Evolutionary conservation across 148 eudicot genomes (phyloP).

Genomic region (Salicornia ramosissima): DNA sequence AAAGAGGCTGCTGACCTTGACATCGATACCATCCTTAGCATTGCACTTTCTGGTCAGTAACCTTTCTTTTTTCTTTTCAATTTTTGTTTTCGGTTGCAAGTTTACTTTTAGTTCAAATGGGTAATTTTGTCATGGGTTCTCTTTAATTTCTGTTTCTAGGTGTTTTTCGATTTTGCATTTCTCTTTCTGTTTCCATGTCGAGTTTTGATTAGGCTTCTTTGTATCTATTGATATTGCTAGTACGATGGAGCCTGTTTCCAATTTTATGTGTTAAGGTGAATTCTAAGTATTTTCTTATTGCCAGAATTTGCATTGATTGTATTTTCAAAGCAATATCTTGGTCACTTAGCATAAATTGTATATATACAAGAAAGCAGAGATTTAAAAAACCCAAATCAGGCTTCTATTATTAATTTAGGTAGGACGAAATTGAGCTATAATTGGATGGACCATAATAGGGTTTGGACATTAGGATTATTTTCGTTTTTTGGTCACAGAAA

Average conservation of each 20-base stretch:
- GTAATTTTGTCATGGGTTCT: constrained; percentile 7
- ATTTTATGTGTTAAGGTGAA: neutral
- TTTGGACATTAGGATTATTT: neutral
- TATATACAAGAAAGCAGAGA: neutral
- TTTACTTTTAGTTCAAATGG: constrained; percentile 3
- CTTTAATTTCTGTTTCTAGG: neutral
- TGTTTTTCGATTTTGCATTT: neutral
- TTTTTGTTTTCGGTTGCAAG: neutral
- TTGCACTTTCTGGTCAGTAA: constrained; percentile 53
- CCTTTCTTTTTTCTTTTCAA: neutral
- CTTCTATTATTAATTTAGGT: neutral
- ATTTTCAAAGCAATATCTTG: neutral
- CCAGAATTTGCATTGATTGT: neutral
- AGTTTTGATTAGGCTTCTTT: neutral
- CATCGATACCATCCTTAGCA: constrained; percentile 45
- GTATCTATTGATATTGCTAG: neutral
- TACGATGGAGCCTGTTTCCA: neutral
- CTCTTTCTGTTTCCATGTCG: too few relatives aligned
- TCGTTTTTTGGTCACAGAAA: neutral
- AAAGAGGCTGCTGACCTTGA: constrained; percentile 90
- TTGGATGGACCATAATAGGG: neutral
- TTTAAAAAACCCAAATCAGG: neutral
- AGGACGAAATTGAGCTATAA: neutral
- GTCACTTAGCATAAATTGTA: neutral
- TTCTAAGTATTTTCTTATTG: neutral